Evolutionary conservation across 352 stramenopile genomes (phyloP), one percentile per base, ranked within the genome.

Genomic region (Globisporangium cylindrosporum): DNA sequence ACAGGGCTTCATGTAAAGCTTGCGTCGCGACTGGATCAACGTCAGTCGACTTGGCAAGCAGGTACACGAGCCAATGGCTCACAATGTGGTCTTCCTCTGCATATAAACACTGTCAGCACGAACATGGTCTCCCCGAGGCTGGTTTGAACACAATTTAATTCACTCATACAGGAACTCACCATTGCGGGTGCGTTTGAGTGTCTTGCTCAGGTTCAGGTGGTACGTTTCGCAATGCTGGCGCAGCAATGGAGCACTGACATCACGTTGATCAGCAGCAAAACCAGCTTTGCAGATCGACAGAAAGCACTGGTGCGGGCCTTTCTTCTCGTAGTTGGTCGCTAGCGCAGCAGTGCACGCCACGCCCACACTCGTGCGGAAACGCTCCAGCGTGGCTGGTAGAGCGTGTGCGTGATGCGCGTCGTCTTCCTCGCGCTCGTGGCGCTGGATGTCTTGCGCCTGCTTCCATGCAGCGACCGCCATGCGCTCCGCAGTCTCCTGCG

Each of bases 301-400:
- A 57, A 95, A 94, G 38, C 75, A 87, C 64, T 92, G 79, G 58
- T 94, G 82, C 15, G 76, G 70, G 0, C 86, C 86, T 32, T 81
- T 78, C 29, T 89, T 88, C 20, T 76, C 72, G 49, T 89, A 85
- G 34, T 78, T 88, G 1, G 82, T 90, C 53, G 81, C 80, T 8
- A 96, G 66, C 49, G 82, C 82, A 49, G 86, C 89, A 1, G 87
- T 91, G 68, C 87, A 95, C 2, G 76, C 87, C 32, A 96, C 78
- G 3, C 89, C 87, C 14, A 94, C 48, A 14, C 75, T 74, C 6
- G 59, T 29, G 2, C 66, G 72, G 36, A 86, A 91, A 14, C 74
- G 73, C 27, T 62, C 59, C 34, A 88, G 64, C 27, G 73, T 73
- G 38, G 32, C 68, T 8, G 73, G 49, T 46, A 87, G 8, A 12